Percentiles rank a stretch among this genome's conserved stretches.
Conservation (phyloP, 169 alveolate species). For the Plasmodium falciparum region DNA sequence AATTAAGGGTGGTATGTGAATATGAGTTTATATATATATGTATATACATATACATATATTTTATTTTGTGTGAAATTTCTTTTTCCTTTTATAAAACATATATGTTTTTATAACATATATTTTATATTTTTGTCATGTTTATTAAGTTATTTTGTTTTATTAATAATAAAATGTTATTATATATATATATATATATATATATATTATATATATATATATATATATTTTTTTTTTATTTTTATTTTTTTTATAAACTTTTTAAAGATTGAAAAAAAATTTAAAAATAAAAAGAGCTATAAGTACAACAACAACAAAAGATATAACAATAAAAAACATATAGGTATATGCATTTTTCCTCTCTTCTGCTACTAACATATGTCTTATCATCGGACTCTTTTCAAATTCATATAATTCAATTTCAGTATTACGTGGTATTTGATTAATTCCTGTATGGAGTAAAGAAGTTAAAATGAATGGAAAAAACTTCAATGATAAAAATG, state of each 20-base stretch:
- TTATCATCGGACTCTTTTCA: conserved; percentile 51
- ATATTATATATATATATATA: too few species aligned
- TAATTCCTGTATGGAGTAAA: conserved; percentile 7
- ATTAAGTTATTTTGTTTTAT: background rate
- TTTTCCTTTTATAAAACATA: too few species aligned
- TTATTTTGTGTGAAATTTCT: too few species aligned
- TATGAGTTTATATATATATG: too few species aligned
- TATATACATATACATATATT: too few species aligned
- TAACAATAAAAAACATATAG: conserved; percentile 28
- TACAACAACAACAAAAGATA: conserved; percentile 33
- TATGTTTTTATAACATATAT: background rate
- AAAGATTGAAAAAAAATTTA: conserved; percentile 51
- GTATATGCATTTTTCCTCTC: conserved; percentile 32
- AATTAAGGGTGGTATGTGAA: too few species aligned
- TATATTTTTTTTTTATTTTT: background rate
- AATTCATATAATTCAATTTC: conserved; percentile 20
- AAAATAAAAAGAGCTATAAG: conserved; percentile 48
- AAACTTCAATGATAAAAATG: conserved; percentile 29
- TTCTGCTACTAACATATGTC: conserved; percentile 36
- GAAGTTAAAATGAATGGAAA: conserved; percentile 29
- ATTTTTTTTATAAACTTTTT: background rate
- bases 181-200: too few species aligned
- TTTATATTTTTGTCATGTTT: background rate
- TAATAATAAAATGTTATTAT: background rate
- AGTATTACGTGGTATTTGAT: background rate